Conservation (phyloP, 139 green algal genomes). For the Asterochloris sp. region DNA sequence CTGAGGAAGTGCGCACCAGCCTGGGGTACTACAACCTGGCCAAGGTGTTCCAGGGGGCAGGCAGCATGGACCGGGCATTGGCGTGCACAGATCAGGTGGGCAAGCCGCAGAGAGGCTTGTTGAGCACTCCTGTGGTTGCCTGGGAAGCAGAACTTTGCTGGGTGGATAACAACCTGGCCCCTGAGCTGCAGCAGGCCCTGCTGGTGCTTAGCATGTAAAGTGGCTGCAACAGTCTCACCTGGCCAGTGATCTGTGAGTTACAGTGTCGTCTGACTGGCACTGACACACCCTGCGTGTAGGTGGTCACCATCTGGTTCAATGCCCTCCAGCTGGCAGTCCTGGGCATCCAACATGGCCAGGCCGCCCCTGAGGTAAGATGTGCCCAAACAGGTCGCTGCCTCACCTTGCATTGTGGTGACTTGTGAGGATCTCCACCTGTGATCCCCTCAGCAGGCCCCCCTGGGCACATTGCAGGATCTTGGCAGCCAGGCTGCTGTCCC, state of each 20-base stretch:
- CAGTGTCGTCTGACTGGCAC: constrained; percentile 35
- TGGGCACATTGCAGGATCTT: background rate
- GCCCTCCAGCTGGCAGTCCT: background rate
- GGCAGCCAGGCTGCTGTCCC: background rate
- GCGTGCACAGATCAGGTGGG: constrained; percentile 8
- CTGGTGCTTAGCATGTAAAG: too few relatives aligned
- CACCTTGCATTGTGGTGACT: too few relatives aligned
- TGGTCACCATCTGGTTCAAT: constrained; percentile 7
- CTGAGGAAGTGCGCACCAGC: constrained; percentile 64
- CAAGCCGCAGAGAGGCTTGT: background rate
- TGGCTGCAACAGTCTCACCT: constrained; percentile 7
- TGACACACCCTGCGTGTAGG: background rate
- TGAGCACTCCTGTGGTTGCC: constrained; percentile 15
- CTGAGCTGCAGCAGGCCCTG: too few relatives aligned
- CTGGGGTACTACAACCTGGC: constrained; percentile 84
- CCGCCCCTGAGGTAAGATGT: constrained; percentile 25
- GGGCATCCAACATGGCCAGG: constrained; percentile 16
- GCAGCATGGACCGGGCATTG: constrained; percentile 33
- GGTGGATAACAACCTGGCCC: too few relatives aligned
- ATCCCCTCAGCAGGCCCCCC: too few relatives aligned
- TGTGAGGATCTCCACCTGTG: too few relatives aligned
- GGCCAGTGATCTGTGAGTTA: constrained; percentile 47
- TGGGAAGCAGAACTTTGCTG: too few relatives aligned
- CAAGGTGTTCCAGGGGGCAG: constrained; percentile 61
- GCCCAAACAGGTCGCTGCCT: too few relatives aligned